These are phyloP conservation scores for Amanita pseudoporphyria DNA, from an alignment of 768 basidiomycete genomes.

Conservation along the genomic window DNA sequence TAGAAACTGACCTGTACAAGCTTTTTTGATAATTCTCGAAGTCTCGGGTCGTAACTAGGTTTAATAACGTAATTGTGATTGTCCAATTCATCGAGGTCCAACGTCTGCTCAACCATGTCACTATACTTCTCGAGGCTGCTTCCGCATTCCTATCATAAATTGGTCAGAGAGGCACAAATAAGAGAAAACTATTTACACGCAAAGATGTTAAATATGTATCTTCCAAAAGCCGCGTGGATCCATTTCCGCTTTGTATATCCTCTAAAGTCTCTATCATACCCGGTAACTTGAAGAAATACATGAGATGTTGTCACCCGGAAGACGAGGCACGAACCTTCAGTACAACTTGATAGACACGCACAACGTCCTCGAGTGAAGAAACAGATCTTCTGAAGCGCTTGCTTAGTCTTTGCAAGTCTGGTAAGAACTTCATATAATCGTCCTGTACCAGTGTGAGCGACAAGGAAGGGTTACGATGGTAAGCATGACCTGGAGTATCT, in stretches of 20 bases:
- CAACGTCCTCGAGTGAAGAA: constrained; percentile 89
- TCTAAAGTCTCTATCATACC: constrained; percentile 63
- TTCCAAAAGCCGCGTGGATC: constrained; percentile 43
- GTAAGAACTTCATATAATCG: constrained; percentile 83
- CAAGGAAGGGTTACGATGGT: neutral
- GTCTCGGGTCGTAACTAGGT: constrained; percentile 75
- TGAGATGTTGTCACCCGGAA: neutral
- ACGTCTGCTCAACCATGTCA: constrained; percentile 94
- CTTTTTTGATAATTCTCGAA: constrained; percentile 59
- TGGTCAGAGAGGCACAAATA: neutral
- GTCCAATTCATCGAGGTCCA: constrained; percentile 82
- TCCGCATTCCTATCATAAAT: constrained; percentile 45
- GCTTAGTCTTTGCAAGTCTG: constrained; percentile 85
- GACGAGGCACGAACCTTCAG: constrained; percentile 44
- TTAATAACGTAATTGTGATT: constrained; percentile 87
- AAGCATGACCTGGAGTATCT: constrained; percentile 55
- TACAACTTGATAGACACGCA: constrained; percentile 91
- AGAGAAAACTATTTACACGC: constrained; percentile 29
- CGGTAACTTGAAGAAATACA: constrained; percentile 45
- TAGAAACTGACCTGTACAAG: constrained; percentile 39
- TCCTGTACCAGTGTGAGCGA: constrained; percentile 36
- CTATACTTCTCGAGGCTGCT: constrained; percentile 64
- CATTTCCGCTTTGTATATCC: constrained; percentile 32
- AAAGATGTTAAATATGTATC: constrained; percentile 58
- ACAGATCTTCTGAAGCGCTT: constrained; percentile 84